Evolutionary conservation across 192 early-diverging fungal genomes (phyloP).

Genomic region (Ambispora gerdemannii): DNA sequence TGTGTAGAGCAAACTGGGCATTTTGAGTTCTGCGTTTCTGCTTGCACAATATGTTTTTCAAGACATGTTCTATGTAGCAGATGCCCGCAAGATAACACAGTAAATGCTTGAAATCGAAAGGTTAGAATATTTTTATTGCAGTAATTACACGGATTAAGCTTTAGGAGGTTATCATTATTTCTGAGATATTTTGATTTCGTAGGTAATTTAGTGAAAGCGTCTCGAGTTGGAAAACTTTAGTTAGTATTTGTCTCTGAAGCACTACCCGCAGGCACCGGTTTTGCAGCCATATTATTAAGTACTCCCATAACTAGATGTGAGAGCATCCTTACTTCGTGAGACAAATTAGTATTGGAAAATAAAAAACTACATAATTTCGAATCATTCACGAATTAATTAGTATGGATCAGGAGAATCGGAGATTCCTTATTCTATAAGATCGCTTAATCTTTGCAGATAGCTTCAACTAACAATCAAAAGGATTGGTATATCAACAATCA

Average conservation of each 20-base stretch:
- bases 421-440: no score
- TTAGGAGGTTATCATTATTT: not conserved
- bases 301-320: no score
- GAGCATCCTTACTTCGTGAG: no score
- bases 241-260: not conserved
- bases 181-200: not conserved
- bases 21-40: not conserved
- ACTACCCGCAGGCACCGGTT: not conserved
- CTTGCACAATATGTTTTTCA: constrained; percentile 15
- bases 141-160: no score
- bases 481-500: no score
- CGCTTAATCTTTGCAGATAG: no score
- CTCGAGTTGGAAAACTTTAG: not conserved
- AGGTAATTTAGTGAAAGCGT: constrained; percentile 1
- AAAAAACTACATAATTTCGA: no score
- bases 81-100: not conserved
- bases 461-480: no score
- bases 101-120: not conserved
- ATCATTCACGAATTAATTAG: no score
- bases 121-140: constrained; percentile 2
- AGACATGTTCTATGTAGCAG: not conserved
- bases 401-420: no score
- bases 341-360: no score
- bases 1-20: not conserved
- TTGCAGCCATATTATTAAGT: not conserved